Percentiles rank a stretch among this genome's conserved stretches.
These are phyloP conservation scores for Ophiosphaerella herpotricha DNA, from an alignment of 2,329 filamentous ascomycete species.

Conservation along the genomic window DNA sequence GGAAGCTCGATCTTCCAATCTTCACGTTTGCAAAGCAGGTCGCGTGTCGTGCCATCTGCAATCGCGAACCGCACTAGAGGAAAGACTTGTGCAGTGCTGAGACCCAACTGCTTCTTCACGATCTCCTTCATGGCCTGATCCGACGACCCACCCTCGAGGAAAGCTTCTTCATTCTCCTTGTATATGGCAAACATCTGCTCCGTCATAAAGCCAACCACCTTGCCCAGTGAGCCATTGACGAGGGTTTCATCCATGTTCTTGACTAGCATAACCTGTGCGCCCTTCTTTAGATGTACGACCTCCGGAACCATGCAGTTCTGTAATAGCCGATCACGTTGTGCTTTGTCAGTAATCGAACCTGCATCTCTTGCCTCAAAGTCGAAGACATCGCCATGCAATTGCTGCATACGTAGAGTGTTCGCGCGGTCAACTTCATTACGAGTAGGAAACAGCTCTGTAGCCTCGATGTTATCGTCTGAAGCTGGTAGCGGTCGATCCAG, in stretches of 20 bases:
- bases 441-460: conserved; percentile 93
- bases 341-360: conserved; percentile 68
- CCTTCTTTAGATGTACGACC: conserved; percentile 78
- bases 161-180: conserved; percentile 61
- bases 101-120: conserved; percentile 54
- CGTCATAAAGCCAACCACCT: conserved; percentile 80
- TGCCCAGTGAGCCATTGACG: conserved; percentile 92
- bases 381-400: conserved; percentile 69
- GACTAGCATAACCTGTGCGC: conserved; percentile 98
- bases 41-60: conserved; percentile 74
- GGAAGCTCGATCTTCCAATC: conserved; percentile 98
- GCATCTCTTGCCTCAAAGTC: conserved; percentile 76
- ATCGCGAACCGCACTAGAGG: conserved; percentile 85
- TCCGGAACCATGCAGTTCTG: conserved; percentile 93
- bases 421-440: conserved; percentile 86
- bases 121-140: conserved; percentile 48
- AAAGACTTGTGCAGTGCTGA: conserved; percentile 63
- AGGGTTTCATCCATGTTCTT: conserved; percentile 95
- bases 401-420: conserved; percentile 74
- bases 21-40: conserved; percentile 82
- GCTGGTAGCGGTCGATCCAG: conserved; percentile 68
- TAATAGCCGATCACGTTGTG: conserved; percentile 75
- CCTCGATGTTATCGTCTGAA: conserved; percentile 73
- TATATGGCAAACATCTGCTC: conserved; percentile 65
- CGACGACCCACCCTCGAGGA: conserved; percentile 55